These are phyloP conservation scores for Kokia cookei DNA, from an alignment of 441 rosid species.

Conservation along the genomic window DNA sequence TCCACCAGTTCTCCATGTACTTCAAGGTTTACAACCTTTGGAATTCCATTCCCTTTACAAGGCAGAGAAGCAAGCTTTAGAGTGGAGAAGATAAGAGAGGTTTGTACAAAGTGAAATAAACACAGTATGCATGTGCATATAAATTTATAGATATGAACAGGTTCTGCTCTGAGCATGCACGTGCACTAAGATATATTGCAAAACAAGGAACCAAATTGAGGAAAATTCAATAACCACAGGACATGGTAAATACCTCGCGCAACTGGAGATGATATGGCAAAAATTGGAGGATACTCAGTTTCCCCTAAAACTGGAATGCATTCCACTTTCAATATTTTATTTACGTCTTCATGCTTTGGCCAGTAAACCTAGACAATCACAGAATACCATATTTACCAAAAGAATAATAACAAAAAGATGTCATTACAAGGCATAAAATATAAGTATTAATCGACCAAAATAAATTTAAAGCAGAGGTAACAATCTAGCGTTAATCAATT, in stretches of 20 bases:
- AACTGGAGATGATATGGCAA: constrained; percentile 82
- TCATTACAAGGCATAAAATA: constrained; percentile 6
- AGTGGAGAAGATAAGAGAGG: not conserved
- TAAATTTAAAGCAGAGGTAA: not conserved
- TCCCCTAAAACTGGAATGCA: constrained; percentile 70
- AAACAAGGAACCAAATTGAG: not conserved
- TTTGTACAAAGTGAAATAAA: not conserved
- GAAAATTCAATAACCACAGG: constrained; percentile 8
- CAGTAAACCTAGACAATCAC: constrained; percentile 66
- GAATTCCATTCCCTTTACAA: constrained; percentile 78
- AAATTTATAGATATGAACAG: not conserved
- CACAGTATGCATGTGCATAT: constrained; percentile 4
- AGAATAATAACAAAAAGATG: not conserved
- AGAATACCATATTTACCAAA: not conserved
- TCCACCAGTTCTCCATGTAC: constrained; percentile 83
- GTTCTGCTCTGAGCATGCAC: not conserved
- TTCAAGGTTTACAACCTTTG: constrained; percentile 92
- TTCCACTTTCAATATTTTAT: constrained; percentile 72
- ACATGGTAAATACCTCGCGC: constrained; percentile 47
- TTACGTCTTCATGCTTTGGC: constrained; percentile 87
- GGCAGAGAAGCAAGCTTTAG: constrained; percentile 11
- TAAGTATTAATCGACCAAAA: not conserved
- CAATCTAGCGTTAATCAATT: constrained; percentile 11
- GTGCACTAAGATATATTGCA: not conserved
- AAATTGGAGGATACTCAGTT: constrained; percentile 67